Conservation (phyloP, 371 early-diverging fungal species). For the Mucor saturninus region DNA sequence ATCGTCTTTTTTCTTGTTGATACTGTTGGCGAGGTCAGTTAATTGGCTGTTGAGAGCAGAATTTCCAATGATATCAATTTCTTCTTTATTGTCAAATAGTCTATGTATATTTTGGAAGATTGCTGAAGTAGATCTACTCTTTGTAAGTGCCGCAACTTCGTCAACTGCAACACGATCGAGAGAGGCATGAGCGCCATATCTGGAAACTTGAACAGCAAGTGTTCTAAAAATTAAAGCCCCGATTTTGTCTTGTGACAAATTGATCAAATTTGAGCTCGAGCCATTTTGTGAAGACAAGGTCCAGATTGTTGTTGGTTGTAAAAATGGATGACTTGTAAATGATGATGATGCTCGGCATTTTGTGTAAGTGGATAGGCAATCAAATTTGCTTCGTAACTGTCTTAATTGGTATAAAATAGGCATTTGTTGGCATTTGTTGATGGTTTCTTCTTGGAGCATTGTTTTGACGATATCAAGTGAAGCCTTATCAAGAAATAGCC, state of each 20-base stretch:
- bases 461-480: constrained; percentile 2
- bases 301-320: constrained; percentile 4
- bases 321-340: constrained; percentile 3
- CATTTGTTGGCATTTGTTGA: constrained; percentile 1
- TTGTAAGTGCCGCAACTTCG: constrained; percentile 7
- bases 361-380: constrained; percentile 1
- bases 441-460: not conserved
- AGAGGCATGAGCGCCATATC: constrained; percentile 10
- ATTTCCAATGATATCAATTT: constrained; percentile 9
- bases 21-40: too few species aligned
- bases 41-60: not conserved
- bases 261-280: not conserved
- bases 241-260: constrained; percentile 10
- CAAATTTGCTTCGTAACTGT: constrained; percentile 9
- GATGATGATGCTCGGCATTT: not conserved
- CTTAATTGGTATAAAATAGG: constrained; percentile 7
- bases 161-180: constrained; percentile 9
- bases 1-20: too few species aligned
- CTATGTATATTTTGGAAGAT: constrained; percentile 4
- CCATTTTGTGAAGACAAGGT: constrained; percentile 8
- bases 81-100: constrained; percentile 3
- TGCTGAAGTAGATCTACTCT: constrained; percentile 2
- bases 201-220: constrained; percentile 11
- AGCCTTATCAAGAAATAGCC: constrained; percentile 2
- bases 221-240: constrained; percentile 8